phyloP scores from a whole-genome alignment of 192 early-diverging fungal species.

The Coemansia sp. region DNA sequence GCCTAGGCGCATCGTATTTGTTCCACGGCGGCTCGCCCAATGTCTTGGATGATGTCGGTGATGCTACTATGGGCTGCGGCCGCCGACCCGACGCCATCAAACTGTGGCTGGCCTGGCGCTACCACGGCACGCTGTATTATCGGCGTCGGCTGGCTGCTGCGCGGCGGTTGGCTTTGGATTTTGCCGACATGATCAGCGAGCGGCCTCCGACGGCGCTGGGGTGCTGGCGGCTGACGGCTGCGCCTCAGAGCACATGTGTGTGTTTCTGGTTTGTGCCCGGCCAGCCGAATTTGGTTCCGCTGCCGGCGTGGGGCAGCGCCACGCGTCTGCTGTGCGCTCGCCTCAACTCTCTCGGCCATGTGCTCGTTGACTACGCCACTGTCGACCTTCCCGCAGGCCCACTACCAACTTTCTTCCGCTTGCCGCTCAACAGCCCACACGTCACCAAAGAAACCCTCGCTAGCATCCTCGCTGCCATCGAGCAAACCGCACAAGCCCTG shows the following conservation, averaged over 20 bases:
- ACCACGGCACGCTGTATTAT: slow-evolving; percentile 69
- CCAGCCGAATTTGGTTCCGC: background rate
- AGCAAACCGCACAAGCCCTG: slow-evolving; percentile 34
- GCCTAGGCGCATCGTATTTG: slow-evolving; percentile 68
- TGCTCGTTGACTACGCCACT: slow-evolving; percentile 75
- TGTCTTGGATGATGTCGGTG: slow-evolving; percentile 66
- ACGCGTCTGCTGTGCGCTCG: slow-evolving; percentile 41
- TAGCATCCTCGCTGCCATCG: slow-evolving; percentile 61
- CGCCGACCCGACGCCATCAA: slow-evolving; percentile 79
- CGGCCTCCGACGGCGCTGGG: slow-evolving; percentile 23
- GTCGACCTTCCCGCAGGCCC: slow-evolving; percentile 8
- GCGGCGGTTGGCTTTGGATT: slow-evolving; percentile 54
- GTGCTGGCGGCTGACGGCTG: slow-evolving; percentile 52
- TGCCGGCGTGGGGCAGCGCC: slow-evolving; percentile 19
- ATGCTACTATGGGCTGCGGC: slow-evolving; percentile 80
- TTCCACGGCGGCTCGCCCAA: slow-evolving; percentile 56
- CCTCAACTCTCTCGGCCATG: slow-evolving; percentile 57
- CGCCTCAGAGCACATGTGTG: slow-evolving; percentile 49
- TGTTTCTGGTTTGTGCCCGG: slow-evolving; percentile 80
- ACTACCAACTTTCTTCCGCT: slow-evolving; percentile 69
- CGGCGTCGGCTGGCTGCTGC: slow-evolving; percentile 62
- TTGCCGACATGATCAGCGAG: slow-evolving; percentile 45
- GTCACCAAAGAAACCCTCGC: slow-evolving; percentile 58
- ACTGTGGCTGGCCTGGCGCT: slow-evolving; percentile 78
- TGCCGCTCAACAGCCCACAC: slow-evolving; percentile 69